A percentile compares a stretch with the other conserved stretches of the same genome.
phyloP scores from a whole-genome alignment of 202 grass and related monocot genomes.

The Alloteropsis angusta region DNA sequence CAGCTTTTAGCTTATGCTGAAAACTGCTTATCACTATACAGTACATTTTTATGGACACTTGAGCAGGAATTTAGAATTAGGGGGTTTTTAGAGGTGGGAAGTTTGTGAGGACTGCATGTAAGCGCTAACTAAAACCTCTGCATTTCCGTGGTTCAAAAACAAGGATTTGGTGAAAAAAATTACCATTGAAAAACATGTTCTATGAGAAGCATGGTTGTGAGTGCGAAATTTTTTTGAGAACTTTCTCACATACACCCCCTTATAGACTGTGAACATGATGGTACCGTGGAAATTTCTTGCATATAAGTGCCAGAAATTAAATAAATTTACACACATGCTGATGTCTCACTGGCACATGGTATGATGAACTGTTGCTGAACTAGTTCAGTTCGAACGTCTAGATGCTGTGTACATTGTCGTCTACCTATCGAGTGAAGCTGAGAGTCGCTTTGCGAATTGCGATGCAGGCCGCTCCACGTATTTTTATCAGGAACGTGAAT shows the following conservation, averaged over 20 bases:
- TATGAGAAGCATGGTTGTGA: too few relatives aligned
- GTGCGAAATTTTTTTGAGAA: too few relatives aligned
- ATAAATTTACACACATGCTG: background rate
- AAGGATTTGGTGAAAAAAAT: too few relatives aligned
- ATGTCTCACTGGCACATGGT: background rate
- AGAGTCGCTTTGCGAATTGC: background rate
- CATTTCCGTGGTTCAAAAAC: too few relatives aligned
- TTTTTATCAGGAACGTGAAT: conserved; percentile 4
- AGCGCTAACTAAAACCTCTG: too few relatives aligned
- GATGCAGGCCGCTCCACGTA: background rate
- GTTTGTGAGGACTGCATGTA: too few relatives aligned
- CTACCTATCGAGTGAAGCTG: background rate
- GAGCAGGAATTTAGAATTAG: background rate
- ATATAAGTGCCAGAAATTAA: too few relatives aligned
- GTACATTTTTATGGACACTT: background rate
- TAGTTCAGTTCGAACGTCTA: background rate
- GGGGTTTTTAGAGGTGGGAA: too few relatives aligned
- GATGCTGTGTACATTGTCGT: background rate
- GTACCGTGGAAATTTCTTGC: background rate
- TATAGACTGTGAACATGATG: background rate
- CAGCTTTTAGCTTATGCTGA: background rate
- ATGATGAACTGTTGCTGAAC: background rate
- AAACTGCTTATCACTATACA: background rate
- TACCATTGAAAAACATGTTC: too few relatives aligned
- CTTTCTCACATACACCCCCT: too few relatives aligned